A percentile compares a stretch with the other conserved stretches of the same genome.
These are phyloP conservation scores for Kwoniella pini DNA, from an alignment of 768 basidiomycete genomes.

Conservation along the genomic window DNA sequence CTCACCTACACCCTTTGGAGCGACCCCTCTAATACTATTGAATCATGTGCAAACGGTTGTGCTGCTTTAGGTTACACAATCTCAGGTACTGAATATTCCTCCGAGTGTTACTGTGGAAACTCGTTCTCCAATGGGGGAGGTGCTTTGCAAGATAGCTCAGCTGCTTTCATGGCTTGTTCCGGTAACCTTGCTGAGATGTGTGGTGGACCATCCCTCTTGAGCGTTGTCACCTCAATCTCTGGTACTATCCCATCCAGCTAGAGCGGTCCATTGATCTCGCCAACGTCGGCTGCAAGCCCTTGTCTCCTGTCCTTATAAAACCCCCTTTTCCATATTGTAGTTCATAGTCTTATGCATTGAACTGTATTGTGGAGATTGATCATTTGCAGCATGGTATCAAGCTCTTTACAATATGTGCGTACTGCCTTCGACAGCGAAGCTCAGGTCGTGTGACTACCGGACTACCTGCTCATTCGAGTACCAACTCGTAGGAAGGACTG, in stretches of 20 bases:
- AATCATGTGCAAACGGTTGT: slow-evolving; percentile 30
- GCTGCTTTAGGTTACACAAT: slow-evolving; percentile 23
- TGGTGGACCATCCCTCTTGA: slow-evolving; percentile 22
- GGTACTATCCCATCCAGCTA: slow-evolving; percentile 22
- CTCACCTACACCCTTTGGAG: slow-evolving; percentile 18
- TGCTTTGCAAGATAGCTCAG: slow-evolving; percentile 5
- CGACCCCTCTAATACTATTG: slow-evolving; percentile 24
- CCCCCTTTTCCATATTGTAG: slow-evolving; percentile 3
- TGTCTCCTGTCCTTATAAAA: not conserved
- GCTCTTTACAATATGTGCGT: too few relatives aligned
- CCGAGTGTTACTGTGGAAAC: slow-evolving; percentile 31
- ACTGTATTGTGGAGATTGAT: too few relatives aligned
- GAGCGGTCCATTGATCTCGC: not conserved
- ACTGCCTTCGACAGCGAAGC: too few relatives aligned
- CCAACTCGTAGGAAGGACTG: too few relatives aligned
- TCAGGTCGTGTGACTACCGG: too few relatives aligned
- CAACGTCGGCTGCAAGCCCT: too few relatives aligned
- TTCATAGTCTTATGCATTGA: slow-evolving; percentile 1
- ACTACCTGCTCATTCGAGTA: too few relatives aligned
- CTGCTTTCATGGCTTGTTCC: slow-evolving; percentile 26
- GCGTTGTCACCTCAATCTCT: slow-evolving; percentile 12
- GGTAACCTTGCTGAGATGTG: slow-evolving; percentile 21
- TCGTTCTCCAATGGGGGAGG: slow-evolving; percentile 24
- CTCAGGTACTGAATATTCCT: slow-evolving; percentile 26
- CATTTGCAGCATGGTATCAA: too few relatives aligned